Base-by-base conservation (phyloP, 306 rosid genomes). In the Astragalus membranaceus region DNA sequence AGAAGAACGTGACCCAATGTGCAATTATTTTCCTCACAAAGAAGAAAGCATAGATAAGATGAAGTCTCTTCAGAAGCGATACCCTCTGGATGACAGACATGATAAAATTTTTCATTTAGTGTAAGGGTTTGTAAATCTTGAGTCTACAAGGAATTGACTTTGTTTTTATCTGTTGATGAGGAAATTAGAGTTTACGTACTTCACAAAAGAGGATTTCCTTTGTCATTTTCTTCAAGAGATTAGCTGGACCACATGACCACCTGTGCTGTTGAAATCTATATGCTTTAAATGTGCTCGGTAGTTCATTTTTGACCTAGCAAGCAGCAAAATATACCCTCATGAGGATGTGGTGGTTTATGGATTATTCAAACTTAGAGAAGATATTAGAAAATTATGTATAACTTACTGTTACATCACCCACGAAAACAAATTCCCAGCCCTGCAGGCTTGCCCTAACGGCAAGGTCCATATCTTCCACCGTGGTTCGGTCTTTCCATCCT, bases 401-500 rank as follows among this genome's bases (percentile, higher is more conserved):
- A 79, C 83, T 73, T 64, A 86, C 88, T 49, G 48, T 84, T 33
- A 83, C 65, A 55, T 81, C 88, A 46, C 91, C 81, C 46, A 67
- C 82, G 1, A 79, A 86, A 65, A 83, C 64, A 58, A 86, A 83
- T 78, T 81, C 85, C 88, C 86, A 86, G 35, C 88, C 86, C 70
- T 63, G 41, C 30, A 86, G 79, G 78, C 91, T 86, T 67, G 86
- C 85, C 11, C 86, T 81, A 64, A 86, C 86, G 36, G 86, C 85
- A 46, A 70, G 85, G 67, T 83, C 91, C 88, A 81, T 86, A 64
- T 86, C 85, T 81, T 86, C 88, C 63, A 84, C 91, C 2, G 83
- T 83, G 32, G 86, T 81, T 63, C 87, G 58, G 48, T 85, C 85
- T 80, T 85, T 85, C 89, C 87, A 85, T 68, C 89, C 89, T 50